These are phyloP conservation scores for Kluyveromyces dobzhanskii DNA, from an alignment of 805 yeast genomes.

Conservation along the genomic window DNA sequence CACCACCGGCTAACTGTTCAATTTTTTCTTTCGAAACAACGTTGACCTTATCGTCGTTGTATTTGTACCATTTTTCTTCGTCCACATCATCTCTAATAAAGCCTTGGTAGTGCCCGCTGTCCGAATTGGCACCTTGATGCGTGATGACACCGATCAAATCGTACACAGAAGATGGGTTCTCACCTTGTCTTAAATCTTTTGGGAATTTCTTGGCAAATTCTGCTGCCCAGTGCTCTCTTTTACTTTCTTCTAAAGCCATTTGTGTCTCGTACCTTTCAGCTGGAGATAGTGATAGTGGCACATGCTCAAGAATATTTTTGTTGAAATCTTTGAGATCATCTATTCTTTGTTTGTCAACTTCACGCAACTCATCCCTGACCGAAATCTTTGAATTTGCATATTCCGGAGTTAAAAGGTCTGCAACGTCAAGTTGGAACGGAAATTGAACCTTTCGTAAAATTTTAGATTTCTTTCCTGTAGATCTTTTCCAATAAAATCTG, in stretches of 20 bases:
- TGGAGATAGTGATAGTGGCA: slow-evolving; percentile 30
- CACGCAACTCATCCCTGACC: slow-evolving; percentile 68
- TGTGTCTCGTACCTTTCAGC: slow-evolving; percentile 50
- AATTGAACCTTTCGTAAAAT: slow-evolving; percentile 89
- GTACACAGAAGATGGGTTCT: slow-evolving; percentile 82
- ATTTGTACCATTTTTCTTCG: slow-evolving; percentile 86
- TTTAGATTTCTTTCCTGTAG: slow-evolving; percentile 83
- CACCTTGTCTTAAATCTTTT: slow-evolving; percentile 44
- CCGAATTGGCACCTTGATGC: slow-evolving; percentile 93
- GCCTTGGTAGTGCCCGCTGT: slow-evolving; percentile 94
- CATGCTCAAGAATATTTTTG: slow-evolving; percentile 12
- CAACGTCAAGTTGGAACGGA: slow-evolving; percentile 85
- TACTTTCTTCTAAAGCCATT: slow-evolving; percentile 36
- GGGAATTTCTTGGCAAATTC: slow-evolving; percentile 40
- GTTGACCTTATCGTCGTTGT: slow-evolving; percentile 85
- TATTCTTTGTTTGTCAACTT: slow-evolving; percentile 62
- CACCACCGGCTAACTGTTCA: slow-evolving; percentile 89
- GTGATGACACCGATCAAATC: slow-evolving; percentile 78
- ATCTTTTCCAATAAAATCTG: slow-evolving; percentile 93
- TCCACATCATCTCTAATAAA: slow-evolving; percentile 68
- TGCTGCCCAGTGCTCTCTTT: slow-evolving; percentile 41
- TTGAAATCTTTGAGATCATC: slow-evolving; percentile 61
- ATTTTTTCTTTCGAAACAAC: slow-evolving; percentile 73
- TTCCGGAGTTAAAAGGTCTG: slow-evolving; percentile 78
- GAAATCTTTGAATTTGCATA: slow-evolving; percentile 58